Percentiles rank a stretch among this genome's conserved stretches.
phyloP scores from a whole-genome alignment of 225 moss, liverwort and hornwort genomes.

The Pleurozium schreberi region DNA sequence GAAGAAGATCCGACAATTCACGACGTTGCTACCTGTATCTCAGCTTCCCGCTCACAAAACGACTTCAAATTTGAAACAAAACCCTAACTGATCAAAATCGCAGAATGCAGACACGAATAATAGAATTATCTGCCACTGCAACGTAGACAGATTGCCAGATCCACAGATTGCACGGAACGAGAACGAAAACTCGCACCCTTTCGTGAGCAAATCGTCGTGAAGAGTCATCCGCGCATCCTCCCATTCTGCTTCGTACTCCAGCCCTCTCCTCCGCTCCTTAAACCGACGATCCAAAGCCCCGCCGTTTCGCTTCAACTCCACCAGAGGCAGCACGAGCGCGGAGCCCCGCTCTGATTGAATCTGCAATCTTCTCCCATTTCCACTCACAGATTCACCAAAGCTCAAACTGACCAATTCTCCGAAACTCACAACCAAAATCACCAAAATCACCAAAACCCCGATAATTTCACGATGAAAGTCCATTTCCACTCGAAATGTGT shows the following conservation, averaged over 20 bases:
- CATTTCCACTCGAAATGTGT: background rate
- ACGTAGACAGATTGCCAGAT: background rate
- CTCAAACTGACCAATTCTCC: slow-evolving; percentile 1
- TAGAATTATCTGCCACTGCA: background rate
- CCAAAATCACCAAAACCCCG: background rate
- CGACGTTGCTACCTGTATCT: background rate
- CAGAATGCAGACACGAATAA: background rate
- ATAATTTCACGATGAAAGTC: background rate
- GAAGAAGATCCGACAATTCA: background rate
- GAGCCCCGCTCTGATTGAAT: slow-evolving; percentile 26
- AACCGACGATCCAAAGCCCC: background rate
- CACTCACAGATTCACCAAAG: background rate
- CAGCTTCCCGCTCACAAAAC: background rate
- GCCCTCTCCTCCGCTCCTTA: background rate
- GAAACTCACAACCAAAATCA: background rate
- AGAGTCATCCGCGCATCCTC: slow-evolving; percentile 67
- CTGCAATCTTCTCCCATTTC: background rate
- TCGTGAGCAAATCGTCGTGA: slow-evolving; percentile 78
- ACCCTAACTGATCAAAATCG: background rate
- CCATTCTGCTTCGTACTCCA: slow-evolving; percentile 19
- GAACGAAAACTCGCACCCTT: slow-evolving; percentile 31
- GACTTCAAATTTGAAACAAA: background rate
- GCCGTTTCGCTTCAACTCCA: background rate
- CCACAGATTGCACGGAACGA: background rate
- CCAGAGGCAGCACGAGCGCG: slow-evolving; percentile 34